Base-by-base conservation (phyloP, 495 filamentous ascomycete genomes). In the Aspergillus egyptiacus region DNA sequence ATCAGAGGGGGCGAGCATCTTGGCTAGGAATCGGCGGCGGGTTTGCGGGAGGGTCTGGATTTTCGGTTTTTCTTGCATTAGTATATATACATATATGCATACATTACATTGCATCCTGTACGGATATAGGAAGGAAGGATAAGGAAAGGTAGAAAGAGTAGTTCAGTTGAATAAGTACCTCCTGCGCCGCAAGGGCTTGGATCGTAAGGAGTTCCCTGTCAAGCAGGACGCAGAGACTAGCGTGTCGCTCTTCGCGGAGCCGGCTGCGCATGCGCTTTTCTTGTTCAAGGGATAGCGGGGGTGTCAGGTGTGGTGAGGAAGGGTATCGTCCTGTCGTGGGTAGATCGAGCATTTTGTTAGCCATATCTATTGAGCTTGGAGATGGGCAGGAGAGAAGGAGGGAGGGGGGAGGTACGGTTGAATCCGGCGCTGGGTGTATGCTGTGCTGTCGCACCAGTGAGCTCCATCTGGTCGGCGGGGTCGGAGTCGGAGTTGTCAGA, bases 11-110 rank as follows among this genome's bases (percentile, higher is more conserved):
- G 64, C 57, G 40, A 73, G 53, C 2, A 70, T 49, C 39, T 63
- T 67, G 2, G 67, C 55, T 30, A 61, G 52, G 50, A 73, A 70
- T 36, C 61, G 63, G 25, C 68, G 65, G 35, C 67, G 65, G 23
- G 67, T 62, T 62, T 70, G 65, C 3, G 70, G 68, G 50, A 73
- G 58, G 47, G 70, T 67, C 65, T 54, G 13, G n/a, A n/a, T 42
- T 39, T 48, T 22, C 13, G 48, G 15, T 42, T 42, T 9, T 18
- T n/a, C n/a, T n/a, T n/a, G n/a, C n/a, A 22, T 48, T 38, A 47
- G 48, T 32, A 13, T 11, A 32, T 5, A 32, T n/a, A n/a, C n/a
- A n/a, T n/a, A n/a, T n/a, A n/a, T n/a, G n/a, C n/a, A n/a, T n/a
- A n/a, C n/a, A n/a, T n/a, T n/a, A n/a, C n/a, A n/a, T n/a, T n/a